Conservation (phyloP, 805 yeast genomes). For the Ogataea angusta region DNA sequence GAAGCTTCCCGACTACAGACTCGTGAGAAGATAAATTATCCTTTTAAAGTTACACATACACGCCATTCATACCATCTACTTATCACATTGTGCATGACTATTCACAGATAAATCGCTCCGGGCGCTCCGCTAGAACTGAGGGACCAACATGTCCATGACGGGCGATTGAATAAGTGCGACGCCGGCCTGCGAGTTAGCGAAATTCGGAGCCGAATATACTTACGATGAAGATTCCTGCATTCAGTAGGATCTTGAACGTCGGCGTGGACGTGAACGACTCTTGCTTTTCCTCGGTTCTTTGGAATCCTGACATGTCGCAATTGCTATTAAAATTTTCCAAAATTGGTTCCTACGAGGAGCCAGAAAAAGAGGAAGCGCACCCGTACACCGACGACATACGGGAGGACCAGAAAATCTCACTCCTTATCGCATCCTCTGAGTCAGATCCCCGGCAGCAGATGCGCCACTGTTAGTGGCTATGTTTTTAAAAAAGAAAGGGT, state of each 20-base stretch:
- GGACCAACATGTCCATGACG: conserved; percentile 77
- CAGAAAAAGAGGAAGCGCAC: background rate
- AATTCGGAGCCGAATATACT: conserved; percentile 9
- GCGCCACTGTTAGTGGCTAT: conserved; percentile 11
- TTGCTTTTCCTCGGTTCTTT: conserved; percentile 24
- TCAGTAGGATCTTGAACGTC: conserved; percentile 59
- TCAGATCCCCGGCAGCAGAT: conserved; percentile 4
- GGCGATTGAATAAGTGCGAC: conserved; percentile 76
- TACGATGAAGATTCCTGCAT: conserved; percentile 58
- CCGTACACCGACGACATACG: no score
- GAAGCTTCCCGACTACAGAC: background rate
- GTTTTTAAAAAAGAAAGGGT: conserved; percentile 16
- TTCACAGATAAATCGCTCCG: conserved; percentile 3
- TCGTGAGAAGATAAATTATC: background rate
- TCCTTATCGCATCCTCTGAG: conserved; percentile 5
- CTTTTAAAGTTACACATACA: background rate
- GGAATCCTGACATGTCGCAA: conserved; percentile 32
- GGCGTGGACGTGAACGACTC: conserved; percentile 62
- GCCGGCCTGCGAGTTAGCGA: conserved; percentile 46
- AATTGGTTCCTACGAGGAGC: background rate
- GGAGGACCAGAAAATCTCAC: no score
- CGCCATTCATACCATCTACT: background rate
- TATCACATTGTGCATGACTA: conserved; percentile 1
- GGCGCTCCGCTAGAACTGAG: conserved; percentile 42
- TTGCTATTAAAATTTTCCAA: conserved; percentile 10